Evolutionary conservation across 768 basidiomycete genomes (phyloP), one percentile per base, ranked within the genome.

Genomic region (Amanita muscaria): DNA sequence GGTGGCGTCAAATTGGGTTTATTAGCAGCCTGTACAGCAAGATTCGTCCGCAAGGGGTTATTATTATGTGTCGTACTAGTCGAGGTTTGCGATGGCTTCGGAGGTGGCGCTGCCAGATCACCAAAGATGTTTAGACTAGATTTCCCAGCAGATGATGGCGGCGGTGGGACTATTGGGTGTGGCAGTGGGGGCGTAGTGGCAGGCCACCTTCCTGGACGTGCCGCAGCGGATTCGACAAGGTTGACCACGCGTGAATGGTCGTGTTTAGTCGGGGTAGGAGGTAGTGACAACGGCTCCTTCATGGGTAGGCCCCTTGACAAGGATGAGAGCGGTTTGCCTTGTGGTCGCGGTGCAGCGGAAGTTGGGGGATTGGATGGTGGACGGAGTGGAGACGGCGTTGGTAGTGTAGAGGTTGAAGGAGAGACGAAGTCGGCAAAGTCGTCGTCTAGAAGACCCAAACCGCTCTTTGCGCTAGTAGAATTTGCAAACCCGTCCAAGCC

Each of bases 171-270:
- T 22, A 73, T 49, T 1, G 65, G 61, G 38, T 66, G 60, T 7
- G 70, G 70, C 1, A 68, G 54, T 2, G 72, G 72, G 7, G 74
- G 70, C 0, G 69, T 62, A n/a, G 74, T 73, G 27, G 64, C 64
- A 7, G 69, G 67, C 72, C 71, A 75, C 21, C 60, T 61, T n/a
- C 69, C 69, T 2, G 64, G 59, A 11, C 67, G 66, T 3, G 76
- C 61, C 6, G 78, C 79, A 6, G 76, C 83, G 12, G 59, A 63
- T 49, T 78, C 71, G 52, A 86, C 57, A 19, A 85, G 64, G 49
- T 67, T 77, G 48, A 73, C 59, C 2, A 80, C 78, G 30, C 80
- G 74, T 46, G 70, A 66, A 50, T 79, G 79, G 44, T 73, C 71
- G 10, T 47, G 37, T 59, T 60, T 61, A 36, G 56, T 61, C 27